Base-by-base conservation (phyloP, 1,284 basidiomycete genomes). In the Phaffia rhodozyma region DNA sequence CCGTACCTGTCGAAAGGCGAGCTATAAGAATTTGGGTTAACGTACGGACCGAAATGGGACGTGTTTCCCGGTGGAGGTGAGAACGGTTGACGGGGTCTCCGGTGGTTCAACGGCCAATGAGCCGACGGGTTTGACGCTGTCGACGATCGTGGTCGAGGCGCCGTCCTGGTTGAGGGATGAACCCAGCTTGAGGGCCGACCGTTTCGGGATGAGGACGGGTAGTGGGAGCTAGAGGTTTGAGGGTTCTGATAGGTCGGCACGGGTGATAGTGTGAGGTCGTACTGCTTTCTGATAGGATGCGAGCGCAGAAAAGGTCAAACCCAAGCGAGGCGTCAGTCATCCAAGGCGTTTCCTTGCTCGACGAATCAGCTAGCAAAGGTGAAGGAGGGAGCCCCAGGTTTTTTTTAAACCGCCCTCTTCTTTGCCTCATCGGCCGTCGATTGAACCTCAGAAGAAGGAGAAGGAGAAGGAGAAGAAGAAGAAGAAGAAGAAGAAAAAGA, bases 161-260 rank as follows among this genome's bases (percentile, higher is more conserved):
- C n/a, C 23, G 34, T 23, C 16, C 60, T 53, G 23, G 60, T 62
- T 5, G 60, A 60, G 6, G 63, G 63, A 30, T 65, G 63, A 9
- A 57, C 55, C 63, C 63, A 65, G 48, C 58, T 55, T n/a, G 63
- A 65, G 16, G 58, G 63, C 1, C 63, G 63, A n/a, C 63, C 63
- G 3, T 54, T 60, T 1, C 63, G 58, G 18, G 58, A 56, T n/a
- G 54, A 52, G 34, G 38, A 48, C 48, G 51, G 48, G 58, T 60
- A 27, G 21, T 53, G 62, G 3, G 55, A 25, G 27, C n/a, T 3
- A 23, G 53, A 50, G 2, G 53, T 18, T 3, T 49, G 48, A 2
- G 58, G 48, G 48, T 43, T 43, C 38, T 43, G 38, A 16, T 43
- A 43, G 5, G 7, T 43, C 2, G 38, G 38, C 13, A 56, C 52